phyloP scores from a whole-genome alignment of 805 yeast species.

The Komagataella ulmi region DNA sequence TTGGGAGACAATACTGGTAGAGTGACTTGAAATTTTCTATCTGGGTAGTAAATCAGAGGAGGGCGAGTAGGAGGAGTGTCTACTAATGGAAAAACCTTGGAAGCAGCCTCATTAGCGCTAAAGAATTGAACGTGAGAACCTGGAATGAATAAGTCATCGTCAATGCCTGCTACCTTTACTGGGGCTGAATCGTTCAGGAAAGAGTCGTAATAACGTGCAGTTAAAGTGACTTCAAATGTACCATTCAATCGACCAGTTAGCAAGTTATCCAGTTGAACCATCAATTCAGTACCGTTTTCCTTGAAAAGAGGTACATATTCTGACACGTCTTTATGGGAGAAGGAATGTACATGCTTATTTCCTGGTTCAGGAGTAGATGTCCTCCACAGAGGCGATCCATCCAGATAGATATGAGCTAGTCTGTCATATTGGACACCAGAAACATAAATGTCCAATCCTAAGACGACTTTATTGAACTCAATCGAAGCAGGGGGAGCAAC shows the following conservation, averaged over 20 bases:
- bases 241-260: constrained; percentile 45
- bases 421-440: constrained; percentile 55
- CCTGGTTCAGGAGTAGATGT: constrained; percentile 77
- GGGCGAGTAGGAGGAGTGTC: constrained; percentile 15
- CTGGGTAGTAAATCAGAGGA: constrained; percentile 34
- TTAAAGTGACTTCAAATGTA: constrained; percentile 36
- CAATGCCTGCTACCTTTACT: constrained; percentile 2
- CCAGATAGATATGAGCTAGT: constrained; percentile 47
- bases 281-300: constrained; percentile 20
- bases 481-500: constrained; percentile 28
- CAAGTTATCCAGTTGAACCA: constrained; percentile 56
- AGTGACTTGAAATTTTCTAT: constrained; percentile 18
- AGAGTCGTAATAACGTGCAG: constrained; percentile 33
- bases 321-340: constrained; percentile 51
- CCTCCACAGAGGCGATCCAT: constrained; percentile 66
- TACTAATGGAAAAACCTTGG: constrained; percentile 24
- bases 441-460: constrained; percentile 37
- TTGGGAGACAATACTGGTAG: constrained; percentile 37
- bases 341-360: constrained; percentile 30
- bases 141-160: constrained; percentile 9
- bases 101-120: constrained; percentile 21
- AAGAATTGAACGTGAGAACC: constrained; percentile 13
- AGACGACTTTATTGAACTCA: constrained; percentile 36
- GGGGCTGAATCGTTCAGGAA: constrained; percentile 6
- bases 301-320: constrained; percentile 36